Evolutionary conservation across 2,329 filamentous ascomycete genomes (phyloP).

Genomic region (Aspergillus puulaauensis): DNA sequence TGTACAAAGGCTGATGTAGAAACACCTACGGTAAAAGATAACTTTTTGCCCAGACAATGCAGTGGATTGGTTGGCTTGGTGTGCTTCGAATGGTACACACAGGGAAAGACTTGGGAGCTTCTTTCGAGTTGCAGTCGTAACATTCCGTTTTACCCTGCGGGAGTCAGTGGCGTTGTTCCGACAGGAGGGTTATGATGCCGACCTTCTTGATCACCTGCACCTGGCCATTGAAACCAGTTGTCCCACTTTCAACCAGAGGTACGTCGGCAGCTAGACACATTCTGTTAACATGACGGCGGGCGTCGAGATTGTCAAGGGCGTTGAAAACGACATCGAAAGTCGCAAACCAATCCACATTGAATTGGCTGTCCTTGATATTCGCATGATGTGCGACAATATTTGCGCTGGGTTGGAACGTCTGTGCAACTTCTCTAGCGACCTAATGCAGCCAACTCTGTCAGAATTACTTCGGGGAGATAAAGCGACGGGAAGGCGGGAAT

Average conservation of each 20-base stretch:
- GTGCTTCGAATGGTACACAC: constrained; percentile 97
- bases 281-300: constrained; percentile 89
- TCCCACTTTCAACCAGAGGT: constrained; percentile 92
- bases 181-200: constrained; percentile 1
- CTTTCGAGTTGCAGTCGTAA: constrained; percentile 91
- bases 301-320: constrained; percentile 92
- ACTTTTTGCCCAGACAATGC: constrained; percentile 98
- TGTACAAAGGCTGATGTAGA: not conserved
- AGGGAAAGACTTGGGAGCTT: constrained; percentile 86
- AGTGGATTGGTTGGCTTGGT: constrained; percentile 94
- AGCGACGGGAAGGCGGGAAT: not conserved
- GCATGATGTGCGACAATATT: constrained; percentile 87
- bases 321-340: constrained; percentile 89
- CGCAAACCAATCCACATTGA: constrained; percentile 85
- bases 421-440: constrained; percentile 90
- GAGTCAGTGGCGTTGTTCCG: constrained; percentile 11
- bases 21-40: constrained; percentile 74
- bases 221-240: constrained; percentile 95
- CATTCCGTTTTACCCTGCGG: constrained; percentile 76
- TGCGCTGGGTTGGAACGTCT: constrained; percentile 84
- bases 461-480: constrained; percentile 5
- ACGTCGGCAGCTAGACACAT: constrained; percentile 94
- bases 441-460: constrained; percentile 37
- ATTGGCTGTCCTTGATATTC: constrained; percentile 88
- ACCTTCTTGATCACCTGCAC: constrained; percentile 92